Evolutionary conservation across 1,284 basidiomycete genomes (phyloP).

Genomic region (Anthracocystis setariae): DNA sequence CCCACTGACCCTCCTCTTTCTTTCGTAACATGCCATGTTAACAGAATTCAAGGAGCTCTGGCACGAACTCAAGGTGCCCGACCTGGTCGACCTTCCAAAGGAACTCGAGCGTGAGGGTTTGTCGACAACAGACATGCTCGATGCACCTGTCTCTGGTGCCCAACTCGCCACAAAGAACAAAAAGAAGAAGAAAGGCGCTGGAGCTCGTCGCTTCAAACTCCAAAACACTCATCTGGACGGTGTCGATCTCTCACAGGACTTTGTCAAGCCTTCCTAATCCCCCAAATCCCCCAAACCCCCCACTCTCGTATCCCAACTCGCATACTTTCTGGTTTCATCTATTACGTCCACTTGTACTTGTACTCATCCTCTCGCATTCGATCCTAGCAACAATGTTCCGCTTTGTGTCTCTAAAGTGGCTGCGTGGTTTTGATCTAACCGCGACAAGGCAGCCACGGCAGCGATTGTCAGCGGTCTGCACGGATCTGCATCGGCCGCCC

Average conservation of each 20-base stretch:
- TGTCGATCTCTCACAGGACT: slow-evolving; percentile 80
- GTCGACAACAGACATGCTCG: slow-evolving; percentile 55
- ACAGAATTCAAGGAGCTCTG: slow-evolving; percentile 86
- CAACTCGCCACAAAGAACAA: slow-evolving; percentile 44
- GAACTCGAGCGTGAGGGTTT: slow-evolving; percentile 74
- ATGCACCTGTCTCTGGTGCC: slow-evolving; percentile 43
- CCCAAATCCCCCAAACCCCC: neutral
- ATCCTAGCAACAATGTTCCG: too few species aligned
- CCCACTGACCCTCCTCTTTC: too few species aligned
- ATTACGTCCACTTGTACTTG: slow-evolving; percentile 9
- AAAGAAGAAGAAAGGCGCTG: slow-evolving; percentile 53
- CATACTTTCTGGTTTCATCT: neutral
- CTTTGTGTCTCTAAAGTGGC: too few species aligned
- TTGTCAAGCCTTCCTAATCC: slow-evolving; percentile 44
- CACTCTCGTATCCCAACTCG: neutral
- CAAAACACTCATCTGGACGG: slow-evolving; percentile 85
- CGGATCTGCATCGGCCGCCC: neutral
- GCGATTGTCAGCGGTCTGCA: too few species aligned
- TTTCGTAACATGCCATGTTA: too few species aligned
- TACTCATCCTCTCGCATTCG: neutral
- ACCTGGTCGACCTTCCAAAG: slow-evolving; percentile 81
- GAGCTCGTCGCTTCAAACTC: slow-evolving; percentile 72
- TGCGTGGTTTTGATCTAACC: too few species aligned
- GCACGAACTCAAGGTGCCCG: slow-evolving; percentile 83
- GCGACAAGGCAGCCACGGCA: too few species aligned